Conservation (phyloP, 441 rosid genomes). For the Erodium moschatum region DNA sequence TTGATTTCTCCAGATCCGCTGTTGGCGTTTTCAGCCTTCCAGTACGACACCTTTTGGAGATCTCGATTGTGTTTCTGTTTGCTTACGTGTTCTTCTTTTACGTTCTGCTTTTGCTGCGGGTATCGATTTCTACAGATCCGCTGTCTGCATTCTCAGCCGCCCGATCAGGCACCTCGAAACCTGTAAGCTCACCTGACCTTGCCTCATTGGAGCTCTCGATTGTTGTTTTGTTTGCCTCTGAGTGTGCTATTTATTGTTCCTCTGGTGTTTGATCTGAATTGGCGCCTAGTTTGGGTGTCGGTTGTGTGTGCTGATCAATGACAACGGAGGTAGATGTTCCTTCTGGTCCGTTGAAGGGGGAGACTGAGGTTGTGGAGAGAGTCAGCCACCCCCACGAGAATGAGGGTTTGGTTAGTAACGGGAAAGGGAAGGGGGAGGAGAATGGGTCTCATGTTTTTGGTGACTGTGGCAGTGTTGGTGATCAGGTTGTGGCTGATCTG, state of each 20-base stretch:
- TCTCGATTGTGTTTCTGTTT: neutral
- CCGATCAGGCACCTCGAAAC: neutral
- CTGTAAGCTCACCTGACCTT: neutral
- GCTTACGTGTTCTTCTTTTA: neutral
- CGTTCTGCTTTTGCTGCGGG: neutral
- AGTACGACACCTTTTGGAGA: neutral
- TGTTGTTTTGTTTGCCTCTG: neutral
- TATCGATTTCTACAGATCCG: neutral
- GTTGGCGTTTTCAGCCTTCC: no score
- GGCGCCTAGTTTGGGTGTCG: slow-evolving; percentile 7
- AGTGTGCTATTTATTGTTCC: slow-evolving; percentile 14
- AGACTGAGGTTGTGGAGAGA: neutral
- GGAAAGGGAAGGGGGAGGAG: slow-evolving; percentile 29
- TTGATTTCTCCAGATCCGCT: no score
- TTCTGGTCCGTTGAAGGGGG: slow-evolving; percentile 21
- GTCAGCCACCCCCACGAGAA: neutral
- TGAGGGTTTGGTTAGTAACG: slow-evolving; percentile 11
- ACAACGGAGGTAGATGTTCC: slow-evolving; percentile 36
- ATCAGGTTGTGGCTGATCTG: slow-evolving; percentile 21
- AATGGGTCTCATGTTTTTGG: slow-evolving; percentile 32
- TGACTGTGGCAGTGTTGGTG: slow-evolving; percentile 21
- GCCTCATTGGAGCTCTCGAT: neutral
- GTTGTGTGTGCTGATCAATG: slow-evolving; percentile 21
- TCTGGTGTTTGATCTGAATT: slow-evolving; percentile 9
- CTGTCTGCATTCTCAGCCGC: neutral